Percentiles rank a stretch among this genome's conserved stretches.
phyloP scores from a whole-genome alignment of 495 filamentous ascomycete genomes.

The Chaetomium fimeti region DNA sequence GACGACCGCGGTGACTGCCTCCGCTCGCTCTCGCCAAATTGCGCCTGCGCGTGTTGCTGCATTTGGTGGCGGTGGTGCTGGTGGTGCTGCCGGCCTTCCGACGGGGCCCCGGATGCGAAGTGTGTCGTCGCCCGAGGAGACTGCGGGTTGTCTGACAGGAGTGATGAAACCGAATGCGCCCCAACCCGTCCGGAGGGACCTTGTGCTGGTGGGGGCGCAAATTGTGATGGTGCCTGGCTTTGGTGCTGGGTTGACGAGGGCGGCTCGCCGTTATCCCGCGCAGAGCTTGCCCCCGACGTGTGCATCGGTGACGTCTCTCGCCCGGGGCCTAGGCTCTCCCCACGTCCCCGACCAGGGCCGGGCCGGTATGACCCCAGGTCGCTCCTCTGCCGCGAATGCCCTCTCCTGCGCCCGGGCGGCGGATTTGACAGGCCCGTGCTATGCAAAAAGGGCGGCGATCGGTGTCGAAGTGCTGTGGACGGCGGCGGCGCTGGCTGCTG shows the following conservation, averaged over 20 bases:
- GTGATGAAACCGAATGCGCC: constrained; percentile 50
- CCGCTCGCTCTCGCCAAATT: constrained; percentile 28
- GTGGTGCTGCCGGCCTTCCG: constrained; percentile 30
- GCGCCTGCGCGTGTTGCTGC: constrained; percentile 19
- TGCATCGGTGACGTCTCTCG: constrained; percentile 48
- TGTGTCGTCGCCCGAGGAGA: constrained; percentile 37
- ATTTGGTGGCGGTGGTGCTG: constrained; percentile 17
- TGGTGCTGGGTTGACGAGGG: constrained; percentile 20
- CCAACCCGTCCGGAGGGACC: constrained; percentile 32
- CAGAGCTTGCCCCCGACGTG: constrained; percentile 27
- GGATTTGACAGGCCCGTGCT: constrained; percentile 55
- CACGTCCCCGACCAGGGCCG: constrained; percentile 40
- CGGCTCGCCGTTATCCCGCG: constrained; percentile 25
- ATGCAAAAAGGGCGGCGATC: constrained; percentile 58
- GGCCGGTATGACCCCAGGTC: constrained; percentile 57
- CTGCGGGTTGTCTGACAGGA: constrained; percentile 46
- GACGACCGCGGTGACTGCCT: constrained; percentile 29
- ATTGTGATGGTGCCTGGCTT: constrained; percentile 9
- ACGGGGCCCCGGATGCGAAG: constrained; percentile 23
- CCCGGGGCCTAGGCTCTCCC: constrained; percentile 38
- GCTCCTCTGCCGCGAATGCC: constrained; percentile 68
- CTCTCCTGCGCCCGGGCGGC: constrained; percentile 58
- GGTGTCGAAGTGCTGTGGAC: constrained; percentile 49
- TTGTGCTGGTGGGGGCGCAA: constrained; percentile 18
- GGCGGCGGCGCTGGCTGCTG: constrained; percentile 59